phyloP scores from a whole-genome alignment of 1,139 yeast species.

The Zygoascus meyerae region DNA sequence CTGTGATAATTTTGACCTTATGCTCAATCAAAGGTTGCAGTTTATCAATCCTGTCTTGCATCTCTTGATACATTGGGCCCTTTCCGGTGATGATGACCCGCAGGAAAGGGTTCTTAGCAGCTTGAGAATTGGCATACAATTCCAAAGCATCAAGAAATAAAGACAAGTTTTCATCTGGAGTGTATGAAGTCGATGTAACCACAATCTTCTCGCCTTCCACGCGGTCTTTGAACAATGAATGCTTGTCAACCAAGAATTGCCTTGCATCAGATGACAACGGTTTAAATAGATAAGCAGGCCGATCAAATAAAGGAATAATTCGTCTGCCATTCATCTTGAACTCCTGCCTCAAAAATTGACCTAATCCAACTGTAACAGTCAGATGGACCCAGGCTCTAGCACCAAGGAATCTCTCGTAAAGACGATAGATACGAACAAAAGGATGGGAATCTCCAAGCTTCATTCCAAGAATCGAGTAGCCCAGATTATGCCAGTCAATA shows the following conservation, averaged over 20 bases:
- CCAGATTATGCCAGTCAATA: slow-evolving; percentile 96
- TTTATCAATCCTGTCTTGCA: slow-evolving; percentile 38
- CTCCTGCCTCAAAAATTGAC: slow-evolving; percentile 47
- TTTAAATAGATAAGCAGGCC: slow-evolving; percentile 53
- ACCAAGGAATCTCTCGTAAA: slow-evolving; percentile 44
- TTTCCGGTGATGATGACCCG: slow-evolving; percentile 83
- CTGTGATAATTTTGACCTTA: slow-evolving; percentile 51
- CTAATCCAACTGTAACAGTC: slow-evolving; percentile 78
- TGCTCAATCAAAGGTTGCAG: slow-evolving; percentile 33
- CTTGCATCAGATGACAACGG: slow-evolving; percentile 40
- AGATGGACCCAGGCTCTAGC: slow-evolving; percentile 61
- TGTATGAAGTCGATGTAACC: slow-evolving; percentile 86
- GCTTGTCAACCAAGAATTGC: slow-evolving; percentile 36
- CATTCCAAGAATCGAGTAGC: slow-evolving; percentile 73
- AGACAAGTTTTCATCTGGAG: slow-evolving; percentile 88
- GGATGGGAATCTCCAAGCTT: slow-evolving; percentile 53
- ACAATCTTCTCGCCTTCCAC: slow-evolving; percentile 48
- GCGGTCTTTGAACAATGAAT: slow-evolving; percentile 14
- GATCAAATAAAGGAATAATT: slow-evolving; percentile 36
- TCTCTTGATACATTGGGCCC: slow-evolving; percentile 69
- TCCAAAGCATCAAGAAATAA: slow-evolving; percentile 64
- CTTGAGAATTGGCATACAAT: slow-evolving; percentile 43
- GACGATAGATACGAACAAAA: slow-evolving; percentile 52
- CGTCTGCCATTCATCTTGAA: slow-evolving; percentile 46
- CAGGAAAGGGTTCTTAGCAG: slow-evolving; percentile 41